Conservation (phyloP, 2,329 filamentous ascomycete species). For the Pseudogymnoascus verrucosus region DNA sequence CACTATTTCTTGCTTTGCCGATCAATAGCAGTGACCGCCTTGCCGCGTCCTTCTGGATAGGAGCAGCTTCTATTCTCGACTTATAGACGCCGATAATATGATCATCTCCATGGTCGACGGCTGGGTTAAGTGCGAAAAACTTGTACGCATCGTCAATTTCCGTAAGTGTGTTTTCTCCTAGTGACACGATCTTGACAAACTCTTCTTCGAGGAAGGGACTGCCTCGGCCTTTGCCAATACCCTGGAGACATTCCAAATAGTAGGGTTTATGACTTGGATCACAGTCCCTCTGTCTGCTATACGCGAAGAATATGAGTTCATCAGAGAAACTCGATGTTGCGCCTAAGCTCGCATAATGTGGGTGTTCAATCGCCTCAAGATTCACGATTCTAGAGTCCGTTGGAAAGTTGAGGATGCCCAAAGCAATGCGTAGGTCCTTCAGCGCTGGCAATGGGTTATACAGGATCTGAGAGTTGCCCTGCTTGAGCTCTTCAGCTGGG, state of each 20-base stretch:
- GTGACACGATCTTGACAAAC: slow-evolving; percentile 48
- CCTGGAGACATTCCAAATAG: slow-evolving; percentile 58
- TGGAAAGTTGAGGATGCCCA: slow-evolving; percentile 25
- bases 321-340: slow-evolving; percentile 55
- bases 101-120: slow-evolving; percentile 43
- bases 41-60: slow-evolving; percentile 45
- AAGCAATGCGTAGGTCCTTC: slow-evolving; percentile 21
- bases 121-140: slow-evolving; percentile 46
- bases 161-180: slow-evolving; percentile 47
- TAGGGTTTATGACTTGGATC: slow-evolving; percentile 41
- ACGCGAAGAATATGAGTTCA: slow-evolving; percentile 52
- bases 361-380: slow-evolving; percentile 30
- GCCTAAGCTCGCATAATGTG: slow-evolving; percentile 54
- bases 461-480: slow-evolving; percentile 9
- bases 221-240: slow-evolving; percentile 41
- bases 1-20: slow-evolving; percentile 48
- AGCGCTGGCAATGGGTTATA: slow-evolving; percentile 16
- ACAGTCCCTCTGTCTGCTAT: slow-evolving; percentile 47
- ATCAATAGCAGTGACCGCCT: slow-evolving; percentile 51
- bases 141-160: slow-evolving; percentile 51
- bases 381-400: slow-evolving; percentile 22
- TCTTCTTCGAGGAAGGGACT: slow-evolving; percentile 51
- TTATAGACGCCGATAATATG: slow-evolving; percentile 55
- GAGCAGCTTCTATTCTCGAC: slow-evolving; percentile 47
- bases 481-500: slow-evolving; percentile 16